phyloP scores from a whole-genome alignment of 768 basidiomycete species.

The Kwoniella newhampshirensis region DNA sequence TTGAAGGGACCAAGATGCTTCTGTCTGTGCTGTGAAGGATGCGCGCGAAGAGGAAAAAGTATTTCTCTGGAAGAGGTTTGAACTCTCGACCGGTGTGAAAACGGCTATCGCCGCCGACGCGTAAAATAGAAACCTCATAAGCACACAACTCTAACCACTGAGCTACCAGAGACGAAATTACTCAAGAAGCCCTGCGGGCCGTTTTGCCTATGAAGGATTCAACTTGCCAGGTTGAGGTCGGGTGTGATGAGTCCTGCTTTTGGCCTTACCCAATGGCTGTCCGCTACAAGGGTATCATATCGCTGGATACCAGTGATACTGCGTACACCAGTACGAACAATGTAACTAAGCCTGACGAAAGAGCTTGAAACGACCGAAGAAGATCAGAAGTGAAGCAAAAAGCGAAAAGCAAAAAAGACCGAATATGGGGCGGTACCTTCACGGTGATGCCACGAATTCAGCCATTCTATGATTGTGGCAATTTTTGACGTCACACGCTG shows the following conservation, averaged over 20 bases:
- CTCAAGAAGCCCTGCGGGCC: not conserved
- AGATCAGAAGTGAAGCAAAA: too few relatives aligned
- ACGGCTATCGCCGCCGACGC: not conserved
- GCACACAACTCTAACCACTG: constrained; percentile 7
- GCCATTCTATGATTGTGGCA: too few relatives aligned
- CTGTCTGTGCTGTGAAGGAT: not conserved
- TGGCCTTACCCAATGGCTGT: not conserved
- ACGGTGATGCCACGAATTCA: too few relatives aligned
- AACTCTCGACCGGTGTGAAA: not conserved
- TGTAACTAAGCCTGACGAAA: too few relatives aligned
- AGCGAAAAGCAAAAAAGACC: too few relatives aligned
- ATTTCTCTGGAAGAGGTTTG: constrained; percentile 1
- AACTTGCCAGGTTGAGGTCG: not conserved
- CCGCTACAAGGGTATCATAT: too few relatives aligned
- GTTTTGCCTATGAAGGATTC: not conserved
- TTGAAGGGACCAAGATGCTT: too few relatives aligned
- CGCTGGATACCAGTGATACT: too few relatives aligned
- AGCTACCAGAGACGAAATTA: not conserved
- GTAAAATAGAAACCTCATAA: not conserved
- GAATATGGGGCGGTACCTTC: too few relatives aligned
- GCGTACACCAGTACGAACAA: too few relatives aligned
- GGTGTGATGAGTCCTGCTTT: not conserved
- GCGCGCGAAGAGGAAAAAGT: not conserved
- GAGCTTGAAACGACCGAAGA: too few relatives aligned
- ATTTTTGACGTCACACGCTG: not conserved